Evolutionary conservation across 2,329 filamentous ascomycete genomes (phyloP), one percentile per base, ranked within the genome.

Genomic region (Diaporthe sp.): DNA sequence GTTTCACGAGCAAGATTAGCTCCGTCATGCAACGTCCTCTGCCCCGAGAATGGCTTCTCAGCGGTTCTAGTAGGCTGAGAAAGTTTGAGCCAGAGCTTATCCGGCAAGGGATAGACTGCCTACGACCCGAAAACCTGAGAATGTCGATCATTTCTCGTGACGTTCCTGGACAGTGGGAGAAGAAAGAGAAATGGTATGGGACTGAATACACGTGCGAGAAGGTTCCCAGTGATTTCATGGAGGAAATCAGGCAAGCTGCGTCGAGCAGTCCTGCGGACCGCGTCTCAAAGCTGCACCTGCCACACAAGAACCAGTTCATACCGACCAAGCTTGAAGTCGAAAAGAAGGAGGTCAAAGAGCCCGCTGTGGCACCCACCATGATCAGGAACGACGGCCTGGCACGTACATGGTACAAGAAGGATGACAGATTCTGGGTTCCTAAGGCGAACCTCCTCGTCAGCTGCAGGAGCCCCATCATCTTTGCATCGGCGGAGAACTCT

Each of bases 381-480:
- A 93, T 99, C 77, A 92, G 96, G 78, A 95, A 98, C 79, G 96
- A 98, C 79, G 89, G 92, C 8, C 87, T 92, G 46, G 92, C 94
- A 0, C 92, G 96, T 42, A 93, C 95, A 3, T 99, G 97, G 97
- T 98, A 93, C 88, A 99, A 99, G 88, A 98, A 98, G 85, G 97
- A 99, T 80, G 97, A 99, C 80, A 95, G 93, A 0, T 99, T 98
- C 84, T 98, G 96, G 96, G 97, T 98, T 13, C 97, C 97, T 12
- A 98, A 98, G 83, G 97, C 95, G 4, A 97, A 95, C 75, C 87
- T 98, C 25, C 91, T 95, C 78, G 91, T 98, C 78, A 95, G 93
- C 79, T 89, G 97, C 78, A 91, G 93, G 79, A 98, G 93, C 75
- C 94, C 95, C 0, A 85, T 98, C 61, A 92, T 94, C n/a, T 92